These are phyloP conservation scores for Epichloe bromicola DNA, from an alignment of 2,329 filamentous ascomycete genomes.

Conservation along the genomic window DNA sequence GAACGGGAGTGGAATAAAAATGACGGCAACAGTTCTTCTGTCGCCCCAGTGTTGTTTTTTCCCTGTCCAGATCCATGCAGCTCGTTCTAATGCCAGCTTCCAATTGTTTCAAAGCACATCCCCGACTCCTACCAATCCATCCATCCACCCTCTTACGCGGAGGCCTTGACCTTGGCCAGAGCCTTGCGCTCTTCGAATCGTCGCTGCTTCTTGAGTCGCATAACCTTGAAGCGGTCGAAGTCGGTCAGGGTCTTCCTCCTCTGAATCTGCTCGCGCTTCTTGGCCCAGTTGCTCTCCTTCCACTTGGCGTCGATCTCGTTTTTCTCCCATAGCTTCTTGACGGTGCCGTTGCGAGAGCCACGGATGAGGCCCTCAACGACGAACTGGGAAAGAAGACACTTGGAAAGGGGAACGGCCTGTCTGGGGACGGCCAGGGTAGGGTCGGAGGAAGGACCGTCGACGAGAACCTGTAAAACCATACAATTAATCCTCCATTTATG, in stretches of 20 bases:
- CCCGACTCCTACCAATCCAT: slow-evolving; percentile 20
- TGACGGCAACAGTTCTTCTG: slow-evolving; percentile 27
- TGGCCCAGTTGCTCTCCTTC: slow-evolving; percentile 82
- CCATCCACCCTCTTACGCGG: slow-evolving; percentile 44
- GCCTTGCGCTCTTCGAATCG: slow-evolving; percentile 97
- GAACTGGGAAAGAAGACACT: slow-evolving; percentile 81
- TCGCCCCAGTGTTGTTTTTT: slow-evolving; percentile 20
- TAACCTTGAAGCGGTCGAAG: slow-evolving; percentile 99
- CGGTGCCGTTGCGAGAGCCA: slow-evolving; percentile 64
- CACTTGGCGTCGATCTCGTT: slow-evolving; percentile 86
- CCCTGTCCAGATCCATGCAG: slow-evolving; percentile 22
- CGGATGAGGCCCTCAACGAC: slow-evolving; percentile 77
- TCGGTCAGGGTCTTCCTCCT: slow-evolving; percentile 87
- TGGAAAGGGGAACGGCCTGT: slow-evolving; percentile 70
- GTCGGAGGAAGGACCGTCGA: slow-evolving; percentile 85
- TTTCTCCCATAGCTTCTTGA: slow-evolving; percentile 86
- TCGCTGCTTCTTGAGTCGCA: slow-evolving; percentile 98
- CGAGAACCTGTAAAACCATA: slow-evolving; percentile 56
- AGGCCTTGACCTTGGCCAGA: slow-evolving; percentile 80
- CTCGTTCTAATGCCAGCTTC: slow-evolving; percentile 25
- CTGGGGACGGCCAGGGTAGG: slow-evolving; percentile 70
- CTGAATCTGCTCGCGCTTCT: slow-evolving; percentile 77
- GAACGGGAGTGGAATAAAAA: slow-evolving; percentile 34
- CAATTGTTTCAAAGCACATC: slow-evolving; percentile 16
- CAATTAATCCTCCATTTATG: slow-evolving; percentile 4